phyloP scores from a whole-genome alignment of 2,329 filamentous ascomycete species.

The Penicillium psychrosexuale region DNA sequence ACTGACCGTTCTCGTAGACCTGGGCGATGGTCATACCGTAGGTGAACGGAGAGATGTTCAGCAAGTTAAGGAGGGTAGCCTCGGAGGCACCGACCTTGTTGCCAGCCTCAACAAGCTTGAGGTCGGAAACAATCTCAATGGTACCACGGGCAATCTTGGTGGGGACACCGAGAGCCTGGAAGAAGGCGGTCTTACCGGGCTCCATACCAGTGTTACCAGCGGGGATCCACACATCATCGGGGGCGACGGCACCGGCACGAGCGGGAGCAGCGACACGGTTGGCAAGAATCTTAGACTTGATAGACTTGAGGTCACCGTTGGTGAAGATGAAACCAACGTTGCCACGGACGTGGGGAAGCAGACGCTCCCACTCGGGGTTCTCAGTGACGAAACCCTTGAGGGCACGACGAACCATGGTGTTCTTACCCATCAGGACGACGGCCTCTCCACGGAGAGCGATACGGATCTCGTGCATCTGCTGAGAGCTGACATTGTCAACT shows the following conservation, averaged over 20 bases:
- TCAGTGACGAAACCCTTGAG: constrained; percentile 91
- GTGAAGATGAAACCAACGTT: constrained; percentile 99
- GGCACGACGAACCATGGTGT: constrained; percentile 99
- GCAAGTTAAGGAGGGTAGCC: constrained; percentile 98
- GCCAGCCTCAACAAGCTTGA: constrained; percentile 94
- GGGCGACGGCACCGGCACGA: constrained; percentile 95
- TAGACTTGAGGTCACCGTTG: constrained; percentile 88
- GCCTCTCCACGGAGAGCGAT: constrained; percentile 82
- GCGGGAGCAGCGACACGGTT: constrained; percentile 98
- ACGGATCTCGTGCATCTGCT: constrained; percentile 99
- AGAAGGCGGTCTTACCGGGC: constrained; percentile 99
- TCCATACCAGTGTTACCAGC: constrained; percentile 99
- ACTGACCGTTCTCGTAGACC: constrained; percentile 97
- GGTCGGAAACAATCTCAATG: constrained; percentile 97
- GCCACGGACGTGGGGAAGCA: constrained; percentile 92
- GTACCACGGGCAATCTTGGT: constrained; percentile 99
- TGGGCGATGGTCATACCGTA: constrained; percentile 96
- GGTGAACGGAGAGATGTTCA: constrained; percentile 99
- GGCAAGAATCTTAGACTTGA: constrained; percentile 88
- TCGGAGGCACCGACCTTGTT: constrained; percentile 97
- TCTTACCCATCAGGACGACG: constrained; percentile 99
- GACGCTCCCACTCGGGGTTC: constrained; percentile 94
- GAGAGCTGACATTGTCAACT: constrained; percentile 99
- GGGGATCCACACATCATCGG: constrained; percentile 87
- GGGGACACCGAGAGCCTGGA: constrained; percentile 99